Base-by-base conservation (phyloP, 352 stramenopile species). In the Phytophthora macrochlamydospora region DNA sequence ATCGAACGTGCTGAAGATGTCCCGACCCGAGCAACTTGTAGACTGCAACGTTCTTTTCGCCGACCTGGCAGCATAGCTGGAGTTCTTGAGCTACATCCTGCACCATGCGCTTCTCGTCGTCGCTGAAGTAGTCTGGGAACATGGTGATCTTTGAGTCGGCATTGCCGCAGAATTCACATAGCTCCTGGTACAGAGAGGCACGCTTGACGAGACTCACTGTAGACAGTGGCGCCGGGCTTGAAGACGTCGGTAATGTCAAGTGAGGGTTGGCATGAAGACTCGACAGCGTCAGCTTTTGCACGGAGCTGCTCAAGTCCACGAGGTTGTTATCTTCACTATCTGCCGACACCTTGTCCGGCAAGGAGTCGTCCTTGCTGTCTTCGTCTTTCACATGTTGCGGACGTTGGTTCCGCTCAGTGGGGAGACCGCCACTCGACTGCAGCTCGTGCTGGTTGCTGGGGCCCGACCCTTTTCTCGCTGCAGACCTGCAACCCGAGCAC, bases 61-160 rank as follows among this genome's bases (percentile, higher is more conserved):
- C 81, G n/a, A 89, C 64, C 56, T 93, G 85, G 11, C 76, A 89
- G 4, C 75, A 79, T 7, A 93, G 61, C 7, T 78, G 71, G 30
- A 91, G 67, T n/a, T 70, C 70, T 9, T 83, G 70, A 8, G 82
- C 81, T 24, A 87, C 78, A 14, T 68, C 51, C 42, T 89, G 72
- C 0, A 91, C 66, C 32, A 90, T 68, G 1, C 66, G 59, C 44
- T 90, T 89, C 46, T 93, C 82, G 2, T 87, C 71, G 5, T 60
- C 51, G 5, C 65, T 75, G 9, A 93, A 81, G 44, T 91, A 93
- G 35, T 91, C 83, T 0, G 85, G 85, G 46, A 91, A 93, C 43
- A 87, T 76, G 28, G 67, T 73, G 52, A 93, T 86, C 24, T 81
- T 79, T 6, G 66, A 50, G 9, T 91, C 83, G 14, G 43, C 49